Conservation (phyloP, 2,329 filamentous ascomycete species). For the Fonsecaea erecta region DNA sequence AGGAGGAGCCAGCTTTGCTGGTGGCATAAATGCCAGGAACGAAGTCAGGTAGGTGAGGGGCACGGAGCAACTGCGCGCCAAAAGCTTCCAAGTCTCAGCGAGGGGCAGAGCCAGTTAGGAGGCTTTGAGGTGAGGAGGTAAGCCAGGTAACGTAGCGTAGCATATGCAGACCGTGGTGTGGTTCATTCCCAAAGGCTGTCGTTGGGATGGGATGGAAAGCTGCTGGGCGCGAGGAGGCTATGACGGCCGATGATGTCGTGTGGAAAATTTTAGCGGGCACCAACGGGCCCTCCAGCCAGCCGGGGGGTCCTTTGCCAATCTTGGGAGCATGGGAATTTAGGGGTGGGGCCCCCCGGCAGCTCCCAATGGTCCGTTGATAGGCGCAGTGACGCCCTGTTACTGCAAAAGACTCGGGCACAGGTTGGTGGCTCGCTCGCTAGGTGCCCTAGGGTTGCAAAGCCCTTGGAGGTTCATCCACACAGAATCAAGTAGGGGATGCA, state of each 20-base stretch:
- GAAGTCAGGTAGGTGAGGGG: conserved; percentile 23
- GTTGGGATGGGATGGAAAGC: conserved; percentile 5
- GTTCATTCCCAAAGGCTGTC: conserved; percentile 2
- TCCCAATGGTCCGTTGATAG: neutral
- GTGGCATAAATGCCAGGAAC: conserved; percentile 19
- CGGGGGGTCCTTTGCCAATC: neutral
- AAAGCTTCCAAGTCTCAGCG: conserved; percentile 13
- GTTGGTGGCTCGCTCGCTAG: neutral
- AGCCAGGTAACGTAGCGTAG: conserved; percentile 17
- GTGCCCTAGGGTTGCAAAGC: neutral
- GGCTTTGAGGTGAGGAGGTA: conserved; percentile 10
- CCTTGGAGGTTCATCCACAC: neutral
- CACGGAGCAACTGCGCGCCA: conserved; percentile 6
- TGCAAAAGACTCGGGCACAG: neutral
- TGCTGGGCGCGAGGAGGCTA: conserved; percentile 1
- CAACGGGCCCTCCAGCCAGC: neutral
- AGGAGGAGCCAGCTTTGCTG: conserved; percentile 29
- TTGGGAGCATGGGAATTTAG: neutral
- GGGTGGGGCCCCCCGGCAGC: neutral
- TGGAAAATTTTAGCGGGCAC: neutral
- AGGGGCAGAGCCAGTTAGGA: conserved; percentile 21
- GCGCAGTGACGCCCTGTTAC: neutral
- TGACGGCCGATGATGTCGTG: conserved; percentile 16
- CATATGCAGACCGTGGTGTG: conserved; percentile 15
- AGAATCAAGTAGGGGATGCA: neutral